These are phyloP conservation scores for Pterothamnion heteromorphum DNA, from an alignment of 31 red algal genomes.

Conservation along the genomic window DNA sequence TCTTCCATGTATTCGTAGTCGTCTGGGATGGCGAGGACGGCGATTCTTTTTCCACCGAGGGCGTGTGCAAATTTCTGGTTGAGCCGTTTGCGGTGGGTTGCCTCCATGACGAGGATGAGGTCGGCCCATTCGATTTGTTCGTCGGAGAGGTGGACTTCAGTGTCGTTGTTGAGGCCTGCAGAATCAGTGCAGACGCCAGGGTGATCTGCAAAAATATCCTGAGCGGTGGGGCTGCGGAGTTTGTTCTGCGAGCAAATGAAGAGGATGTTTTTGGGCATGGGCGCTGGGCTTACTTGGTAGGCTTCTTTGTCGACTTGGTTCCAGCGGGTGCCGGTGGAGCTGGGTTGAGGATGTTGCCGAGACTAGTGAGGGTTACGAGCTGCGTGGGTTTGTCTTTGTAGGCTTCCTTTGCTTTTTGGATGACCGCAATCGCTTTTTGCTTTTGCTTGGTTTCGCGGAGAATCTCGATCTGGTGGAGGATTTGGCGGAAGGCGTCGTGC, in stretches of 20 bases:
- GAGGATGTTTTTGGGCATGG: neutral
- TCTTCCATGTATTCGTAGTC: neutral
- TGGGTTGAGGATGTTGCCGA: no score
- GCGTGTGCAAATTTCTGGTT: neutral
- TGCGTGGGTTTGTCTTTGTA: no score
- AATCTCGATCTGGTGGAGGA: neutral
- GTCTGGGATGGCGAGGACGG: neutral
- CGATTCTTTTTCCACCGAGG: neutral
- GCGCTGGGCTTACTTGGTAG: no score
- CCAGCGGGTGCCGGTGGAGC: no score
- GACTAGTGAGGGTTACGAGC: no score
- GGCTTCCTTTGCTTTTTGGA: no score
- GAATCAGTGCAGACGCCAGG: neutral
- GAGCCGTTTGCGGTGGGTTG: neutral
- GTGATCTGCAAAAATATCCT: neutral
- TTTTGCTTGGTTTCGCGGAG: neutral
- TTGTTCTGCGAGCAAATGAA: neutral
- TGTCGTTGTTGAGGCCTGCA: neutral
- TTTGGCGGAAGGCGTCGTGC: neutral
- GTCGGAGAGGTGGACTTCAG: neutral
- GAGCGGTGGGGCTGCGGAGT: neutral
- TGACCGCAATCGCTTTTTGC: neutral
- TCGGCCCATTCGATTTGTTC: neutral
- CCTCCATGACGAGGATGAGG: neutral
- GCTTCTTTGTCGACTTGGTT: no score